Conservation (phyloP, 1,284 basidiomycete species). For the Cutaneotrichosporon sp. region DNA sequence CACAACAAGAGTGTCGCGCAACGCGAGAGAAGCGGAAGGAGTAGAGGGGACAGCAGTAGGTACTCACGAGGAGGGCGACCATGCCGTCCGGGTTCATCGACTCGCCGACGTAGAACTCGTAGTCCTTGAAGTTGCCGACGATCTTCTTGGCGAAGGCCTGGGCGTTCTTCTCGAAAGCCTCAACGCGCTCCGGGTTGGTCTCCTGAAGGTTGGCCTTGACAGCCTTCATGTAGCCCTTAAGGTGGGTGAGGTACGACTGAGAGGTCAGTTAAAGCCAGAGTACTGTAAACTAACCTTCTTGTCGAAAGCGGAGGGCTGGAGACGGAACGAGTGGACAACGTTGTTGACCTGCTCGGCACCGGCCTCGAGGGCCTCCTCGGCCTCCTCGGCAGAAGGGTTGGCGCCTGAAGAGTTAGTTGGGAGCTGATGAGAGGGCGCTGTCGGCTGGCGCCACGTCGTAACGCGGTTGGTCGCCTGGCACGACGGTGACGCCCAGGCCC, state of each 20-base stretch:
- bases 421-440: no score
- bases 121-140: constrained; percentile 73
- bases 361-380: constrained; percentile 74
- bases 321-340: constrained; percentile 86
- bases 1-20: no score
- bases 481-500: background rate
- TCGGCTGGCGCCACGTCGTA: no score
- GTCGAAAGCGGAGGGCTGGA: constrained; percentile 78
- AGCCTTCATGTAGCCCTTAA: constrained; percentile 88
- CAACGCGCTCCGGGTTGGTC: constrained; percentile 63
- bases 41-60: no score
- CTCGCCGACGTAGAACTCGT: constrained; percentile 70
- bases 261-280: background rate
- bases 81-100: constrained; percentile 81
- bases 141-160: constrained; percentile 77
- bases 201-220: constrained; percentile 62
- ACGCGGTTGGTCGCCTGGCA: no score
- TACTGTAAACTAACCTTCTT: constrained; percentile 60
- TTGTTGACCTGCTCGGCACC: constrained; percentile 79
- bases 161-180: constrained; percentile 80
- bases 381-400: constrained; percentile 87
- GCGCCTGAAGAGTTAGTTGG: constrained; percentile 58
- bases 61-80: constrained; percentile 67
- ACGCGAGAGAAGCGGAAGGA: no score
- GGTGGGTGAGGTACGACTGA: constrained; percentile 65